phyloP scores from a whole-genome alignment of 768 basidiomycete species.

The Cystobasidium tubakii region DNA sequence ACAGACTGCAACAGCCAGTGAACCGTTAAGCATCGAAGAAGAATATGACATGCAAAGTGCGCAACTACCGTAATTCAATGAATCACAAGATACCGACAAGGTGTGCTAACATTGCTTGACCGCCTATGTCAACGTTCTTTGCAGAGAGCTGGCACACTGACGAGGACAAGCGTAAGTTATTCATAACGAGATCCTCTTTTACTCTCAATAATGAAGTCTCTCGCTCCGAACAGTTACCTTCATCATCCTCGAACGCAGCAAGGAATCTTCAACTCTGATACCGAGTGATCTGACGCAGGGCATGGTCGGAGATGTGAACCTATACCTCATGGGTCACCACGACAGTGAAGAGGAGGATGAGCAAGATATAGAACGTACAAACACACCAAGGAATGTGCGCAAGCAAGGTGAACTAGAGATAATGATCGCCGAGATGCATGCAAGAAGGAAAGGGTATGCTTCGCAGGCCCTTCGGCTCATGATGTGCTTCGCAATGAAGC shows the following conservation, averaged over 20 bases:
- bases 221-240: slow-evolving; percentile 62
- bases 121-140: background rate
- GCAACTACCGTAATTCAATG: slow-evolving; percentile 45
- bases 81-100: too few species aligned
- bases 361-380: slow-evolving; percentile 27
- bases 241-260: slow-evolving; percentile 63
- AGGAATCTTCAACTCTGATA: background rate
- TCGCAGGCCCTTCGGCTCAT: slow-evolving; percentile 61
- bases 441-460: slow-evolving; percentile 59
- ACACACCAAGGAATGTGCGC: background rate
- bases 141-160: slow-evolving; percentile 79
- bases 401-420: slow-evolving; percentile 75
- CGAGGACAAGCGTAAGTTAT: slow-evolving; percentile 61
- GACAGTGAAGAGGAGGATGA: slow-evolving; percentile 48
- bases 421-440: slow-evolving; percentile 73
- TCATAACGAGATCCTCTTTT: background rate
- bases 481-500: slow-evolving; percentile 59
- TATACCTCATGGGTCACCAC: slow-evolving; percentile 65
- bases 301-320: slow-evolving; percentile 89
- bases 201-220: background rate
- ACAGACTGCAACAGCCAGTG: slow-evolving; percentile 72
- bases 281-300: slow-evolving; percentile 49
- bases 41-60: slow-evolving; percentile 85
- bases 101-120: background rate
- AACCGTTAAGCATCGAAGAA: slow-evolving; percentile 69